A percentile compares a stretch with the other conserved stretches of the same genome.
These are phyloP conservation scores for Alternaria sp. DNA, from an alignment of 2,329 filamentous ascomycete genomes.

Conservation along the genomic window DNA sequence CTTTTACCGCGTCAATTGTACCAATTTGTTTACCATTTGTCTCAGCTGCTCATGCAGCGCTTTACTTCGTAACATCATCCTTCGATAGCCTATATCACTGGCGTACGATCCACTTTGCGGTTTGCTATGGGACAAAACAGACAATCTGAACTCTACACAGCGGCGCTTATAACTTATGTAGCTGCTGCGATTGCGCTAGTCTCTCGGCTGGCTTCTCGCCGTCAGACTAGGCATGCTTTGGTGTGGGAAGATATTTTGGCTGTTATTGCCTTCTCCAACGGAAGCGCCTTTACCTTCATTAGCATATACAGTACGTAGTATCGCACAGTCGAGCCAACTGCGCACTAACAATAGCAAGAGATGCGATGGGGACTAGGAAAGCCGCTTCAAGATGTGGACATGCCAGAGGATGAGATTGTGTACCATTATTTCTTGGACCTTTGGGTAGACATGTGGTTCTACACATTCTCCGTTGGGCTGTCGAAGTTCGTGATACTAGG, in stretches of 20 bases:
- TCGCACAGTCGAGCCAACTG: neutral
- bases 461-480: constrained; percentile 33
- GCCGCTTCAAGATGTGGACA: constrained; percentile 22
- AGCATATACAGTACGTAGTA: constrained; percentile 30
- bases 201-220: constrained; percentile 25
- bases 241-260: constrained; percentile 35
- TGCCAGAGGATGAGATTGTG: constrained; percentile 21
- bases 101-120: neutral
- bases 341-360: constrained; percentile 23
- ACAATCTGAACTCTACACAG: constrained; percentile 30
- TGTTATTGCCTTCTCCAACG: constrained; percentile 26
- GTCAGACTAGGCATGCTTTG: constrained; percentile 21
- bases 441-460: constrained; percentile 36
- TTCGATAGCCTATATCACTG: neutral
- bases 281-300: constrained; percentile 32
- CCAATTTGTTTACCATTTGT: too few relatives aligned
- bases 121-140: constrained; percentile 23
- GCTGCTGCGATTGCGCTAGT: constrained; percentile 29
- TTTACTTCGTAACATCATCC: neutral
- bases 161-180: constrained; percentile 29
- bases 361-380: constrained; percentile 35
- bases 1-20: neutral
- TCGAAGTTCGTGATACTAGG: constrained; percentile 35
- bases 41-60: neutral
- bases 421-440: constrained; percentile 32